Base-by-base conservation (phyloP, 805 yeast species). In the Zygoascus flipseniorum region DNA sequence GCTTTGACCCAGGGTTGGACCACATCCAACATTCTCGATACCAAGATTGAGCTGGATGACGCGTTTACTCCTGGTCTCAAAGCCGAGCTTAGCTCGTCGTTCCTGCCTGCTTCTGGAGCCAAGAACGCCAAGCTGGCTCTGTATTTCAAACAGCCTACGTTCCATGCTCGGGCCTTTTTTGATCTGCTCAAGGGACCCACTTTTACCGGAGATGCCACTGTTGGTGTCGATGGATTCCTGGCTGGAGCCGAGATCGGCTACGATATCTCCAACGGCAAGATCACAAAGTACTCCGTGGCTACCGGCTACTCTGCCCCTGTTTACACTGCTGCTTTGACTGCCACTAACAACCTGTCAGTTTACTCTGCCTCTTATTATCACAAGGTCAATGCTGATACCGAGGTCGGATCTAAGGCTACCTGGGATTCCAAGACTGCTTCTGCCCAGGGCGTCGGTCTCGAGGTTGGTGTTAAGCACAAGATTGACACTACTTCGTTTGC, bases 1-100 rank as follows among this genome's bases (percentile, higher is more conserved):
- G 82, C 97, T 60, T 76, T 93, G 69, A 89, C 97, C 63, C 98
- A 93, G 79, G 96, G 97, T 69, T 90, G 98, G 97, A 85, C 90
- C 77, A 88, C 95, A 65, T 85, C 95, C 72, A 92, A 92, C 74
- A 80, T 85, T 60, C 77, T 93, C 69, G 85, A 82, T 78, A 87
- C 98, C 76, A 92, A 89, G 80, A 79, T 93, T 64, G 97, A 92
- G 78, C 80, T 93, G 66, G 79, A 84, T 56, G 95, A 90, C 73
- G 86, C 89, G 65, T 80, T 92, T 74, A 85, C 97, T 57, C 96
- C 95, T 65, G 97, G 98, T 65, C 81, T 93, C 67, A 92, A 89
- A 78, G 85, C 93, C 64, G 96, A 90, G 75, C 77, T 93, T 68
- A 83, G 85, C 70, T 87, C 97, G 60, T 77, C 87, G 50, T 85